Percentiles rank a stretch among this genome's conserved stretches.
Conservation (phyloP, 2,329 filamentous ascomycete species). For the Chrysoporthe cubensis region DNA sequence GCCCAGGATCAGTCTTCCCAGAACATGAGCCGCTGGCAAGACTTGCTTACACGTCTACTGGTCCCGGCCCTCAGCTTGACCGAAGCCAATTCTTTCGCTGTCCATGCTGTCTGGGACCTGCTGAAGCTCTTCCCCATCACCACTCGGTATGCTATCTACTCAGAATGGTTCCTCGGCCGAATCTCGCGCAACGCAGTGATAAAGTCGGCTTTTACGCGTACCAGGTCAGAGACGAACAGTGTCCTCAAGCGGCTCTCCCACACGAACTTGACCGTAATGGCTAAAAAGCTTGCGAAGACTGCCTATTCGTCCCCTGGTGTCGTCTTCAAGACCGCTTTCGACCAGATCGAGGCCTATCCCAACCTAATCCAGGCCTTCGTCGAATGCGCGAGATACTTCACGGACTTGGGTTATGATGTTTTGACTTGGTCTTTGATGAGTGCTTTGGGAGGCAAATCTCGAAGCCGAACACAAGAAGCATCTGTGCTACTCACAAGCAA, state of each 20-base stretch:
- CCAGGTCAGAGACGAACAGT: conserved; percentile 78
- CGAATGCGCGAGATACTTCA: conserved; percentile 93
- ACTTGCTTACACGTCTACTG: conserved; percentile 81
- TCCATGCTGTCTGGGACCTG: conserved; percentile 85
- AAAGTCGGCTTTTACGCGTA: conserved; percentile 75
- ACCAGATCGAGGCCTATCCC: conserved; percentile 90
- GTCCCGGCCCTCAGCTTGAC: conserved; percentile 87
- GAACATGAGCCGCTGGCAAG: conserved; percentile 81
- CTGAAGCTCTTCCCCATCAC: conserved; percentile 77
- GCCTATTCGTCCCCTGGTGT: conserved; percentile 88
- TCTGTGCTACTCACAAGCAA: conserved; percentile 77
- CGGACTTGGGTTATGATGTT: conserved; percentile 88
- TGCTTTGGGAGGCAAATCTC: conserved; percentile 63
- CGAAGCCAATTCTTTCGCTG: conserved; percentile 79
- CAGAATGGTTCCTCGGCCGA: conserved; percentile 86
- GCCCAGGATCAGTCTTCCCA: conserved; percentile 67
- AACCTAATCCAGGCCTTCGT: conserved; percentile 96
- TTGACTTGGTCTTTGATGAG: conserved; percentile 91
- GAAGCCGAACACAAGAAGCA: conserved; percentile 65
- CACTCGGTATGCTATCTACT: conserved; percentile 84
- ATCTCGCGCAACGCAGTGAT: conserved; percentile 79
- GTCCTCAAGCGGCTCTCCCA: conserved; percentile 89
- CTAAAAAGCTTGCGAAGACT: conserved; percentile 87
- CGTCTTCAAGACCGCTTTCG: conserved; percentile 86
- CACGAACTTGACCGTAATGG: conserved; percentile 84